These are phyloP conservation scores for Globisporangium lucens DNA, from an alignment of 352 stramenopile species.

Conservation along the genomic window DNA sequence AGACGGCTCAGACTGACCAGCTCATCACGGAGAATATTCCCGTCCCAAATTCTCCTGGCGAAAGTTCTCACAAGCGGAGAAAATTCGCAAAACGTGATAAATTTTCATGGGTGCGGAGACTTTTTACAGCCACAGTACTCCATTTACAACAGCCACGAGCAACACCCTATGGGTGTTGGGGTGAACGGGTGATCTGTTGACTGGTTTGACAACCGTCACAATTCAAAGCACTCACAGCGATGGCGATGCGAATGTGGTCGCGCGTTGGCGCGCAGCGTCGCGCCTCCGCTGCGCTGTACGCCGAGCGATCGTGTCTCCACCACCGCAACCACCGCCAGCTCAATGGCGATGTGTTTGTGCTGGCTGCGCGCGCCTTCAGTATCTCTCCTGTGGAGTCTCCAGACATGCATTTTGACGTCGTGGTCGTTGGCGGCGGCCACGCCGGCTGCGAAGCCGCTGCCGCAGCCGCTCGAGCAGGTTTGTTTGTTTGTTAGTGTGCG, in stretches of 20 bases:
- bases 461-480: slow-evolving; percentile 48
- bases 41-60: too few species aligned
- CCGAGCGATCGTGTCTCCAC: neutral
- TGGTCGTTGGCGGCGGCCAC: slow-evolving; percentile 61
- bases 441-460: slow-evolving; percentile 59
- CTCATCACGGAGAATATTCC: too few species aligned
- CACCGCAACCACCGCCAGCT: neutral
- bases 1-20: too few species aligned
- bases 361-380: neutral
- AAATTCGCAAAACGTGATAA: too few species aligned
- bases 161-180: neutral
- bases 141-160: neutral
- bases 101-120: too few species aligned
- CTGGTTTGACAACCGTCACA: neutral
- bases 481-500: neutral
- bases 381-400: neutral
- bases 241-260: slow-evolving; percentile 13
- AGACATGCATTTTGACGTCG: slow-evolving; percentile 34
- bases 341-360: too few species aligned
- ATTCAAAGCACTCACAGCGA: neutral
- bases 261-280: slow-evolving; percentile 1
- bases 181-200: neutral
- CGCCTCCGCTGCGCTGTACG: neutral
- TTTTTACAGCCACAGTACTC: too few species aligned
- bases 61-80: too few species aligned